phyloP scores from a whole-genome alignment of 306 rosid species.

The Ormosia semicastrata region DNA sequence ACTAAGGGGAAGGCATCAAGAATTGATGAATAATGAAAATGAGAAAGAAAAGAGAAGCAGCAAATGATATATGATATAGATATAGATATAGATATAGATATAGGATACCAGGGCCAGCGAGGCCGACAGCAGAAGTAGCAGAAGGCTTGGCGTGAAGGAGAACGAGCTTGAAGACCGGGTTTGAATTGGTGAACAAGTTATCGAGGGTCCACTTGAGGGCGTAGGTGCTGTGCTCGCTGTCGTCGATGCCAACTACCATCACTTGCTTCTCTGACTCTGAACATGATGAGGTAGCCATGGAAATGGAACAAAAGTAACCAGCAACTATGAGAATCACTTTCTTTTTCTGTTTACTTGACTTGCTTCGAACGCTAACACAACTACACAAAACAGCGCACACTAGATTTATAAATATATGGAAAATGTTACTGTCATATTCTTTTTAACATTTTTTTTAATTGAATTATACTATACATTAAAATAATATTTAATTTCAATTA shows the following conservation, averaged over 20 bases:
- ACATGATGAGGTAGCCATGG: constrained; percentile 28
- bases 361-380: not conserved
- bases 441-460: no score
- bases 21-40: no score
- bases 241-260: constrained; percentile 75
- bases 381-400: no score
- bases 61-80: not conserved
- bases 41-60: not conserved
- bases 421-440: no score
- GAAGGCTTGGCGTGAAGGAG: constrained; percentile 61
- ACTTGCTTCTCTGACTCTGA: constrained; percentile 46
- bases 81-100: not conserved
- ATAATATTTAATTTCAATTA: no score
- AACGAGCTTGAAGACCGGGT: constrained; percentile 55
- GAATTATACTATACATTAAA: no score
- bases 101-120: constrained; percentile 61
- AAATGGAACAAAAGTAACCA: not conserved
- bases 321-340: not conserved
- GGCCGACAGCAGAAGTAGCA: constrained; percentile 48
- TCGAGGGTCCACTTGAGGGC: constrained; percentile 65
- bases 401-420: no score
- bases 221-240: constrained; percentile 58
- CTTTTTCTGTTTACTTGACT: not conserved
- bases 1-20: not conserved
- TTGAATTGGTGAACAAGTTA: constrained; percentile 44